Evolutionary conservation across 2,329 filamentous ascomycete species (phyloP), one percentile per base, ranked within the genome.

Genomic region (Alternaria sp.): DNA sequence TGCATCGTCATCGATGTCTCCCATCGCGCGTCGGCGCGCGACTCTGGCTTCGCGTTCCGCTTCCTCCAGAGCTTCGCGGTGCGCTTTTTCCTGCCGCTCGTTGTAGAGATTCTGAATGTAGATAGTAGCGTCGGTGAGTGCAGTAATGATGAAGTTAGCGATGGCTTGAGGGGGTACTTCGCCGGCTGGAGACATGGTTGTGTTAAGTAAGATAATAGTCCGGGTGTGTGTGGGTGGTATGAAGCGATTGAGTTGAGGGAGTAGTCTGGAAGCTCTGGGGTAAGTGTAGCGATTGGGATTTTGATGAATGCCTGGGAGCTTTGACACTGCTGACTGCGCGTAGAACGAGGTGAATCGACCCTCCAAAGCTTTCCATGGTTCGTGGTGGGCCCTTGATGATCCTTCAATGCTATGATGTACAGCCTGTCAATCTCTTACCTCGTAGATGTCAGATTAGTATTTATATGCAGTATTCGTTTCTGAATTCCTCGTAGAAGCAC

Each of bases 251-350:
- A 4, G 40, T 23, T 10, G n/a, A 21, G 2, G 8, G 11, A 17
- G 14, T 5, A 7, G 5, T 37, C 3, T n/a, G 2, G n/a, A n/a
- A 8, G 8, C 4, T 3, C 4, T 3, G 9, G 13, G 26, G 14
- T n/a, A 2, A n/a, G 39, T 3, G 4, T 4, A n/a, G 14, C 2
- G 4, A 0, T 0, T 5, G 3, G 1, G 2, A 5, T 14, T 4
- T 2, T 42, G 5, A 26, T 14, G 29, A 14, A 13, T 13, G 31
- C 13, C 8, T 29, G 4, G 24, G 2, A 3, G n/a, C 0, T 40
- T 40, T 40, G 21, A 4, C 17, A 17, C 17, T 8, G 2, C 6
- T 29, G 29, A 4, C 7, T 33, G 28, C 2, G 42, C 11, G 4
- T 21, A 8, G 11, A n/a, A 5, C 1, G 11, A 45, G 28, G 42